A percentile compares a stretch with the other conserved stretches of the same genome.
Evolutionary conservation across 2,329 filamentous ascomycete genomes (phyloP).

Genomic region (Verticillium nonalfalfae): DNA sequence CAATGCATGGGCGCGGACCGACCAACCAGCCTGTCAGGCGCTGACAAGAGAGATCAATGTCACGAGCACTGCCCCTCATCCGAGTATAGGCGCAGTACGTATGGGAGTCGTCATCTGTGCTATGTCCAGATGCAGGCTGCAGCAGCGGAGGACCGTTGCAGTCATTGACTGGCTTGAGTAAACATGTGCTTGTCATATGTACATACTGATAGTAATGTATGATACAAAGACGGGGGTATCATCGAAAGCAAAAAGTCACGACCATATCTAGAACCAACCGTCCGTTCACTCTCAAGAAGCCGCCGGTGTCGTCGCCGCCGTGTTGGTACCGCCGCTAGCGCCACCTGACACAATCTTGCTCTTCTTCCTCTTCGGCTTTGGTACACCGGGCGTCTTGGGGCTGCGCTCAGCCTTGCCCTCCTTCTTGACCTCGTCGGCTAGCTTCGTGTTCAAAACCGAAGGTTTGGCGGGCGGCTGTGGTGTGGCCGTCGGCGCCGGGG

Average conservation of each 20-base stretch:
- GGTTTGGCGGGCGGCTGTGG: conserved; percentile 13
- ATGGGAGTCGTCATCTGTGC: too few species aligned
- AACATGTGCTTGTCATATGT: background rate
- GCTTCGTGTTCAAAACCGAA: conserved; percentile 30
- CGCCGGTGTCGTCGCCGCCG: background rate
- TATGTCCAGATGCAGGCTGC: too few species aligned
- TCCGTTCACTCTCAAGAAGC: background rate
- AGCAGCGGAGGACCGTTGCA: too few species aligned
- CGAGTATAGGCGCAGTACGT: too few species aligned
- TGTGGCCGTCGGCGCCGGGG: conserved; percentile 1
- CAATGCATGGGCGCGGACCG: background rate
- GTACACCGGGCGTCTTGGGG: conserved; percentile 30
- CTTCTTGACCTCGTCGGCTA: conserved; percentile 33
- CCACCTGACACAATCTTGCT: conserved; percentile 30
- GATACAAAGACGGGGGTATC: background rate
- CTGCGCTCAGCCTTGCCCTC: conserved; percentile 39
- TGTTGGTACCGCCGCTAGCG: background rate
- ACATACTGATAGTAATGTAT: background rate
- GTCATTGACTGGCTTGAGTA: too few species aligned
- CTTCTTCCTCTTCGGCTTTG: conserved; percentile 41
- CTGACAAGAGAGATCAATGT: too few species aligned
- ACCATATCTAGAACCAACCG: background rate
- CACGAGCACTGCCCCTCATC: too few species aligned
- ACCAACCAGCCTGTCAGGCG: background rate
- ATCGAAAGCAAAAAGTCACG: background rate